These are phyloP conservation scores for Hymenoscyphus albidus DNA, from an alignment of 2,329 filamentous ascomycete species.

Conservation along the genomic window DNA sequence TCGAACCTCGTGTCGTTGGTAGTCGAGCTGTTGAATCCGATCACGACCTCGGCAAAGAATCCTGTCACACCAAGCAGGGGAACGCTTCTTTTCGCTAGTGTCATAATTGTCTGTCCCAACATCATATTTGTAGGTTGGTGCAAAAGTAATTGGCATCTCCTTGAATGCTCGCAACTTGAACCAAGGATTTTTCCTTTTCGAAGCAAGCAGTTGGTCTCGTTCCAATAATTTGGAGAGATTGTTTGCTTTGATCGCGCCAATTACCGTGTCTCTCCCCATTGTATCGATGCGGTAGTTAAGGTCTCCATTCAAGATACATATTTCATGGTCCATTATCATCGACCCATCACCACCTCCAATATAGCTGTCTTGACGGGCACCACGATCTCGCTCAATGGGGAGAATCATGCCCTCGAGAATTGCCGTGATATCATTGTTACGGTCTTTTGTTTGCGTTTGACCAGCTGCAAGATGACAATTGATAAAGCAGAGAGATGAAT, in stretches of 20 bases:
- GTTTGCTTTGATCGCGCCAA: constrained; percentile 74
- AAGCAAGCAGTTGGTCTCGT: constrained; percentile 87
- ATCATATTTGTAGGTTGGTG: constrained; percentile 98
- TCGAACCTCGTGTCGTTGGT: constrained; percentile 81
- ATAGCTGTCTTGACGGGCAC: constrained; percentile 70
- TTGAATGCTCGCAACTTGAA: constrained; percentile 86
- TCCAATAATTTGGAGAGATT: constrained; percentile 86
- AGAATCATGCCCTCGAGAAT: constrained; percentile 80
- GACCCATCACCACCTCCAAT: constrained; percentile 90
- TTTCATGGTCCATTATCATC: constrained; percentile 94
- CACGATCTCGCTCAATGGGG: constrained; percentile 65
- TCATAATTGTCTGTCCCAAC: constrained; percentile 94
- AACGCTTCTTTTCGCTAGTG: constrained; percentile 87
- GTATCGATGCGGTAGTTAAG: constrained; percentile 98
- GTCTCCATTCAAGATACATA: constrained; percentile 95
- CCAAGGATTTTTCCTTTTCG: constrained; percentile 80
- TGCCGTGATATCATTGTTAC: constrained; percentile 86
- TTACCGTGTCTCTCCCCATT: constrained; percentile 89
- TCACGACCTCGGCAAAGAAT: constrained; percentile 79
- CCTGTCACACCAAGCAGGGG: constrained; percentile 95
- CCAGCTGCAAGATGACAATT: constrained; percentile 97
- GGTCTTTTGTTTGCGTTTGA: constrained; percentile 82
- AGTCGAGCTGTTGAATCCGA: constrained; percentile 82
- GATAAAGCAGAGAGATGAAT: constrained; percentile 91
- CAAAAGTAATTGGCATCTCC: constrained; percentile 87